Conservation (phyloP, 306 rosid genomes). For the Prunus davidiana region DNA sequence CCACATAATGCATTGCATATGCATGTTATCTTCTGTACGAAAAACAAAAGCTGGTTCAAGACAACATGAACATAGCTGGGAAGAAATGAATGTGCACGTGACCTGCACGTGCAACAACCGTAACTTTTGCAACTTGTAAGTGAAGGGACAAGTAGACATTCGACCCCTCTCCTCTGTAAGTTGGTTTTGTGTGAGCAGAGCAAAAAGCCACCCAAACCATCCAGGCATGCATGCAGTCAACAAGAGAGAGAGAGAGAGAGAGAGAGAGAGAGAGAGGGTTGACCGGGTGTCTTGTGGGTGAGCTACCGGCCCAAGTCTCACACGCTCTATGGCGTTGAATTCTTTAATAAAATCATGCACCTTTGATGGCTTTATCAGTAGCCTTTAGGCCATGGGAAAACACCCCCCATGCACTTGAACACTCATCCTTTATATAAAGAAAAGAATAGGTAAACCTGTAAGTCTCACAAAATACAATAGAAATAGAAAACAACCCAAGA, state of each 20-base stretch:
- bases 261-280: conserved; percentile 45
- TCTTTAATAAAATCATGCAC: conserved; percentile 89
- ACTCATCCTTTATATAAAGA: conserved; percentile 51
- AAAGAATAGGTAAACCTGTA: background rate
- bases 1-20: too few relatives aligned
- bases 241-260: conserved; percentile 24
- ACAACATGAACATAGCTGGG: background rate
- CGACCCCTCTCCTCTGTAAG: too few relatives aligned
- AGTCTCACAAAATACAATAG: conserved; percentile 2
- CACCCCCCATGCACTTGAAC: conserved; percentile 32
- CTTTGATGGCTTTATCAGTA: conserved; percentile 58
- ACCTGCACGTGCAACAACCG: conserved; percentile 35
- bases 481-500: conserved; percentile 8
- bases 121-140: conserved; percentile 8
- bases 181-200: conserved; percentile 33
- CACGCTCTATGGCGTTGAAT: conserved; percentile 98
- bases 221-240: conserved; percentile 6
- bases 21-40: too few relatives aligned
- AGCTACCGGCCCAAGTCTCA: conserved; percentile 81
- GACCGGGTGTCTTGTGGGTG: conserved; percentile 99
- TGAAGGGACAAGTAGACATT: background rate
- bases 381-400: background rate
- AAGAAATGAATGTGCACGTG: background rate
- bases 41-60: background rate
- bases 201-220: conserved; percentile 43